Evolutionary conservation across 148 eudicot genomes (phyloP), one percentile per base, ranked within the genome.

Genomic region (Rheum nobile): DNA sequence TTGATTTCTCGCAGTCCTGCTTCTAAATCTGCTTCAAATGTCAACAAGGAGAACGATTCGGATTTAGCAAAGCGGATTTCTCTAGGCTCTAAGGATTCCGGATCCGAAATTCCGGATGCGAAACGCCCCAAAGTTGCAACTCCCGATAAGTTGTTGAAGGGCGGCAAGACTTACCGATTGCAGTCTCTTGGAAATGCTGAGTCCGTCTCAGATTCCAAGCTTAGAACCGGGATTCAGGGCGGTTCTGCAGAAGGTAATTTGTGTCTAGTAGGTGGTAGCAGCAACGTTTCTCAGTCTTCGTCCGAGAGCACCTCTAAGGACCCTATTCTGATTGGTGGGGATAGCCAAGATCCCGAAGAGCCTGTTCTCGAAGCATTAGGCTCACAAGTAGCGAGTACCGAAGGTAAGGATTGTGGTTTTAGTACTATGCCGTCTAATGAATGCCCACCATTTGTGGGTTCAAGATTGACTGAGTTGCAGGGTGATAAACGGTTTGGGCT

Each of bases 91-190:
- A 85, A 81, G 50, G 80, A 80, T 57, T 65, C 79, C n/a, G 82
- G 65, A 43, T 81, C 78, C 26, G 85, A 84, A 72, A 76, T 43
- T 34, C 52, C 52, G 43, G 46, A 67, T 37, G 32, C 78, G 4
- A 72, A 70, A 68, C 67, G 75, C 65, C 75, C 77, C 11, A 79
- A 79, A 54, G 8, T 39, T 46, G 73, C 44, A 28, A 63, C 42
- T 55, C 80, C 79, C 32, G 72, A 69, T 26, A 79, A 75, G 21
- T 79, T 78, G 3, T 75, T 77, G 61, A 79, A 71, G 48, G 81
- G 67, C 16, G 89, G 89, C 35, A 83, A 81, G 68, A 74, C 77
- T 21, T 79, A 84, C 48, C 75, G 85, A 8, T 81, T 80, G 24
- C 85, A 80, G 6, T 79, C 81, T 29, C 37, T 81, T 42, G 75